Evolutionary conservation across 2,329 filamentous ascomycete species (phyloP), one percentile per base, ranked within the genome.

Genomic region (Penicillium corylophilum): DNA sequence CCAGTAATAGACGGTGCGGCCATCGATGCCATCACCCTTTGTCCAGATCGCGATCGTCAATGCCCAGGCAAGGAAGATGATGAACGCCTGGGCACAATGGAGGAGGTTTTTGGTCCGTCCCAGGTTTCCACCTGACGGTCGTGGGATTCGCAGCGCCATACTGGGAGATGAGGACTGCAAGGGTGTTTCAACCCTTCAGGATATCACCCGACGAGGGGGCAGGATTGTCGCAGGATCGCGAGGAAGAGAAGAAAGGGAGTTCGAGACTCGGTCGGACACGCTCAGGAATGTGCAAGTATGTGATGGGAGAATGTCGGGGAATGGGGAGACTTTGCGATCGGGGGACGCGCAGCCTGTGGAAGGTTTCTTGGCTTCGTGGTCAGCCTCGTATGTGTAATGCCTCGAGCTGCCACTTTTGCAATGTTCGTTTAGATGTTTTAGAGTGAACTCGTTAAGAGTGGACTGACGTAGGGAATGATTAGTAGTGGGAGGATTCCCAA

Each of bases 21-120:
- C 80, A 61, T 82, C 82, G 48, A 77, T 79, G 3, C 70, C 69
- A 39, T 77, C 81, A 28, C 71, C 70, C 60, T 81, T 81, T 5
- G 80, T 82, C 64, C 84, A 76, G 13, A 85, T 75, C 4, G 80
- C 79, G 50, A 86, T 78, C 10, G 80, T 81, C 44, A 85, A 69
- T 48, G 77, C 80, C 73, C 77, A 81, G 39, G 76, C 79, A 24
- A 85, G 67, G 67, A 85, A 84, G 56, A 84, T 80, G 53, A 82
- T 68, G 38, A 83, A 67, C 10, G 67, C 75, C 63, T 85, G 82
- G 42, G 76, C 64, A 39, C 73, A 74, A 66, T 86, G 83, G 35
- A 81, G 66, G 38, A 75, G 70, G 40, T 78, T 79, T 68, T 85
- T 86, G 61, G 75, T 77, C 63, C 80, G 78, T 57, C 82, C 79